Evolutionary conservation across 129 eudicot species (phyloP).

Genomic region (Erigeron canadensis): DNA sequence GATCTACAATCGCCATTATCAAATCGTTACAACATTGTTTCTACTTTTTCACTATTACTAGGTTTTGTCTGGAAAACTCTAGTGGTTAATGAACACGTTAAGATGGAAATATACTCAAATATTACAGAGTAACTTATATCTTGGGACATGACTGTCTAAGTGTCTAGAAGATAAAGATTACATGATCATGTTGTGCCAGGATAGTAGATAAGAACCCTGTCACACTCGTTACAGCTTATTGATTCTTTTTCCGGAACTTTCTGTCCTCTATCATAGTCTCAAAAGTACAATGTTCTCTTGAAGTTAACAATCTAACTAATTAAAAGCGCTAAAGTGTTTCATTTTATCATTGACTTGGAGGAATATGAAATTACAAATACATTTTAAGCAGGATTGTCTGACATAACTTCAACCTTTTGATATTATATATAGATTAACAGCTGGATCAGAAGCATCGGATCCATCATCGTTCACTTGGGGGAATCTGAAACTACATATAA

Average conservation of each 20-base stretch:
- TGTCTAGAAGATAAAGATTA: constrained; percentile 19
- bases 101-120: constrained; percentile 1
- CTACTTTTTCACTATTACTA: constrained; percentile 5
- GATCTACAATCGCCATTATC: not conserved
- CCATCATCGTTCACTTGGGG: constrained; percentile 4
- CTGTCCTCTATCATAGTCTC: not conserved
- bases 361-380: too few species aligned
- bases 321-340: not conserved
- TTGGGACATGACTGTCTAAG: constrained; percentile 1
- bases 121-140: not conserved
- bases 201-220: constrained; percentile 8
- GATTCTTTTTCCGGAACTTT: not conserved
- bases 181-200: not conserved
- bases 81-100: not conserved
- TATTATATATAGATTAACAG: not conserved
- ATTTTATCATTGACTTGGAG: constrained; percentile 1
- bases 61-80: constrained; percentile 17
- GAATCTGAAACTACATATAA: too few species aligned
- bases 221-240: not conserved
- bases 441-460: not conserved
- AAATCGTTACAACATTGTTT: constrained; percentile 6
- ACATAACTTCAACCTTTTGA: not conserved
- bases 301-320: not conserved
- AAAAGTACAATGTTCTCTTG: constrained; percentile 16
- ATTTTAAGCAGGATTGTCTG: too few species aligned